Base-by-base conservation (phyloP, 306 rosid genomes). In the Senna siamea region DNA sequence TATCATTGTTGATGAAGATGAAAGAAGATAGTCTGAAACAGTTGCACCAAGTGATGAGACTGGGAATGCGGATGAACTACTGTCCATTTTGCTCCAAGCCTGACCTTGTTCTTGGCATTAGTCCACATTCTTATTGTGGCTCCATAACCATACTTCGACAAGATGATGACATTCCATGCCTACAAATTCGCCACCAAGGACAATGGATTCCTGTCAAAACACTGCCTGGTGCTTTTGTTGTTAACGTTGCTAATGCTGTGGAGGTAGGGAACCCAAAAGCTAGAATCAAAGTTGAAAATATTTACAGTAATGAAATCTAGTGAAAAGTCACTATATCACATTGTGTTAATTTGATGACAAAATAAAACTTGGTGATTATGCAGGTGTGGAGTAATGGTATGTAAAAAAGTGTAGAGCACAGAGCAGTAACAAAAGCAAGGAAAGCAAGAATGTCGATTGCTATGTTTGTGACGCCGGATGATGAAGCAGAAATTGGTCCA, bases 11-110 rank as follows among this genome's bases (percentile, higher is more conserved):
- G 34, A 55, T 79, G 82, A 61, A 60, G 8, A 30, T 72, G 52
- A 51, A 79, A 11, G 30, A 48, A 13, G 22, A 65, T 9, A 44
- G 78, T 9, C 30, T 72, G 4, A 57, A 72, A 34, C 34, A 18
- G 19, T 43, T 64, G 50, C 75, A 72, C 43, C 30, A 7, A 26
- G 46, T 15, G 44, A 44, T 43, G 17, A 70, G 7, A 18, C 46
- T 69, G 52, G 47, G 58, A 1, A 70, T 70, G 76, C 44, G 81
- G 1, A 61, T 78, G 77, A 78, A 69, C 67, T 78, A 78, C 32
- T 70, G 70, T 20, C 81, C 77, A 8, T 11, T 55, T 4, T 78
- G 81, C 50, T 28, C 66, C 4, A 56, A 12, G 43, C 81, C 81
- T 12, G 77, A 78, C 3, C 59, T 78, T 51, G 81, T 78, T 41